Evolutionary conservation across 116 monocot species (phyloP).

Genomic region (Trichopus zeylanicus): DNA sequence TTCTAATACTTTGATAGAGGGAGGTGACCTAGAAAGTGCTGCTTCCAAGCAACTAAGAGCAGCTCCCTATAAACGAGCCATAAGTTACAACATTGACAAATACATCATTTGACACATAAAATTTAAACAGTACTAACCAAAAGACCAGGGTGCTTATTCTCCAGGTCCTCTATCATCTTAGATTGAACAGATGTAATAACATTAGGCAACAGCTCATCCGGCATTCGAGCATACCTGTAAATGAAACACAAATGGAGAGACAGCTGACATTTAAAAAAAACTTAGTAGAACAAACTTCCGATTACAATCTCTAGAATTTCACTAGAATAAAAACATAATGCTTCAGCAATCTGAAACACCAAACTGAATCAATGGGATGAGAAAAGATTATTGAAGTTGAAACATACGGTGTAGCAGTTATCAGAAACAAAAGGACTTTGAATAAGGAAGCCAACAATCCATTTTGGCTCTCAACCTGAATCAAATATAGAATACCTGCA

Average conservation of each 20-base stretch:
- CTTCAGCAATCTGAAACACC: background rate
- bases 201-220: slow-evolving; percentile 51
- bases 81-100: slow-evolving; percentile 4
- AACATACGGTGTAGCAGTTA: slow-evolving; percentile 90
- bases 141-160: slow-evolving; percentile 23
- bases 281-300: background rate
- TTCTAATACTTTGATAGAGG: slow-evolving; percentile 46
- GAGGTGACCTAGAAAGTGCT: slow-evolving; percentile 66
- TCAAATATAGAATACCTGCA: slow-evolving; percentile 75
- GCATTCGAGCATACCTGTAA: slow-evolving; percentile 85
- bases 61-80: slow-evolving; percentile 38
- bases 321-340: background rate
- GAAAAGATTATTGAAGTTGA: slow-evolving; percentile 3
- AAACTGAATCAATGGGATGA: background rate
- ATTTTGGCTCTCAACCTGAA: slow-evolving; percentile 57
- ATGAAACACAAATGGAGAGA: slow-evolving; percentile 6
- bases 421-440: slow-evolving; percentile 71
- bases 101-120: background rate
- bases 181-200: slow-evolving; percentile 27
- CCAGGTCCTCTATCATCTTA: slow-evolving; percentile 24
- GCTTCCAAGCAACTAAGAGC: slow-evolving; percentile 73
- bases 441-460: slow-evolving; percentile 56
- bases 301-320: background rate
- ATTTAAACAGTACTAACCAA: slow-evolving; percentile 46
- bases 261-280: background rate